Evolutionary conservation across 129 eudicot species (phyloP), one percentile per base, ranked within the genome.

Genomic region (Chrysanthemum lavandulifolium): DNA sequence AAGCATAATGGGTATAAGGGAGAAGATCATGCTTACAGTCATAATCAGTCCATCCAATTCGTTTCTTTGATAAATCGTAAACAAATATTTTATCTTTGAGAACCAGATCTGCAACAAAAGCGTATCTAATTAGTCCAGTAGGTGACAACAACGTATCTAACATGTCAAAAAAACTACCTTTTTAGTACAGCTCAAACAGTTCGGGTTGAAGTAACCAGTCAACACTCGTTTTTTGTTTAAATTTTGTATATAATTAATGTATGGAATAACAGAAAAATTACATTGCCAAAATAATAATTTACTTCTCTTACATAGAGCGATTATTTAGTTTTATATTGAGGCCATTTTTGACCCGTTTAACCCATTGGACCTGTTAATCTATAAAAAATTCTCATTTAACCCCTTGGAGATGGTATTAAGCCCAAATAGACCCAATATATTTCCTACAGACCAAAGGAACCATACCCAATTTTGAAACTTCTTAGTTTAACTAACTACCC

Each of bases 1-100:
- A 23, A 23, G 2, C 13, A 36, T 10, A 65, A 12, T 2, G 8
- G 4, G 10, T 65, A 15, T 21, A 2, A 4, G 27, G 50, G 23
- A 15, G 48, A 81, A 9, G 45, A 59, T 47, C 36, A 27, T 68
- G 82, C 97, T 89, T 85, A 92, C 97, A 92, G 60, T 92, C 96
- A 77, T 92, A 92, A 76, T 92, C 92, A 14, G 97, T 86, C 97
- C 97, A 92, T 73, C 97, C 97, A 40, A 92, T 83, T 40, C 97
- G 77, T 75, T 83, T 91, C 76, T 54, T 86, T 52, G 83, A 85
- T 65, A 92, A 66, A 83, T 92, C 97, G 40, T 92, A 92, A 70
- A 92, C 93, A 33, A 92, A 77, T 65, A 92, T 83, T 75, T 89
- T 92, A 83, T 92, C 97, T 78, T 92, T 92, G 48, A 92, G 96